Percentiles rank a stretch among this genome's conserved stretches.
Conservation (phyloP, 257 asterid species). For the Datura wrightii region DNA sequence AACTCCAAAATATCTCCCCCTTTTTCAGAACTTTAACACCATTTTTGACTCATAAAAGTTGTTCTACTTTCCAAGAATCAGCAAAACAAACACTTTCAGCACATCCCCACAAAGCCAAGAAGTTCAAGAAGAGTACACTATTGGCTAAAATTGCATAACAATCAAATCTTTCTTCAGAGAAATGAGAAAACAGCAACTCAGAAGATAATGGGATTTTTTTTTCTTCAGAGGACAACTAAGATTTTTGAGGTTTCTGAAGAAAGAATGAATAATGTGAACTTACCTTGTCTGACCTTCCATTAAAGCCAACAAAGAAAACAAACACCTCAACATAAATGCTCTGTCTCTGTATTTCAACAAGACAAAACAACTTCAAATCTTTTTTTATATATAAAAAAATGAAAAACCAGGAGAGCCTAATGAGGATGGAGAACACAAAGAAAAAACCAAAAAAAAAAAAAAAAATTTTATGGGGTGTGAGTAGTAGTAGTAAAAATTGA, state of each 20-base stretch:
- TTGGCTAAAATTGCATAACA: not conserved
- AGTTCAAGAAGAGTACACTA: not conserved
- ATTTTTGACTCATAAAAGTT: conserved; percentile 43
- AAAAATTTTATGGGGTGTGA: not conserved
- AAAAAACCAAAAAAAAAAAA: not conserved
- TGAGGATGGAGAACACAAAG: not conserved
- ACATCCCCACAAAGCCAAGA: conserved; percentile 30
- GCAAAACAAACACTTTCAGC: conserved; percentile 38
- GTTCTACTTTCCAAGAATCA: conserved; percentile 48
- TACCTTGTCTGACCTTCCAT: conserved; percentile 41
- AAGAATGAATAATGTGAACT: conserved; percentile 36
- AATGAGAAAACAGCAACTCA: not conserved
- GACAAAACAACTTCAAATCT: not conserved
- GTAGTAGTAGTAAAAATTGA: conserved; percentile 32
- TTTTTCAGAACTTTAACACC: conserved; percentile 32
- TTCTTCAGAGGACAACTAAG: conserved; percentile 33
- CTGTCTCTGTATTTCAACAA: conserved; percentile 38
- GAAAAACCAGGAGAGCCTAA: not conserved
- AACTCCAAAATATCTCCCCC: conserved; percentile 6
- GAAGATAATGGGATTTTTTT: conserved; percentile 8
- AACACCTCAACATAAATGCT: conserved; percentile 37
- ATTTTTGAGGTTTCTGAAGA: conserved; percentile 25
- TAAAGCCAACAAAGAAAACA: conserved; percentile 54
- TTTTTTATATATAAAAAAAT: not conserved
- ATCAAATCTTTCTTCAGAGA: not conserved